Conservation (phyloP, 495 filamentous ascomycete species). For the Friedmanniomyces endolithicus region DNA sequence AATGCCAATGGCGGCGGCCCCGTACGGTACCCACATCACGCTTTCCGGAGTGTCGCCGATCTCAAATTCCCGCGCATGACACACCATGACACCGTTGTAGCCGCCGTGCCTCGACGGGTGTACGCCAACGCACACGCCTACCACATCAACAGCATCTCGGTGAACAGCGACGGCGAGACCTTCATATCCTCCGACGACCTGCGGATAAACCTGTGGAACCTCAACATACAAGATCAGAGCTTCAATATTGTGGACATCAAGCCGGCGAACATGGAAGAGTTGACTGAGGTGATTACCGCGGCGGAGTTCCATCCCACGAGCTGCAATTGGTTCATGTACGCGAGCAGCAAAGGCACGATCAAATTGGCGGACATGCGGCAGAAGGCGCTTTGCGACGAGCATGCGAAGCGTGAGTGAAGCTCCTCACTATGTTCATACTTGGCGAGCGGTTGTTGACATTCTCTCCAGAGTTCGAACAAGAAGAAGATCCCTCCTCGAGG, state of each 20-base stretch:
- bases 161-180: conserved; percentile 97
- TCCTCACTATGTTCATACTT: background rate
- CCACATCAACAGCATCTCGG: conserved; percentile 99
- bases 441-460: conserved; percentile 8
- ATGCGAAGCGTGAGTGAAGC: conserved; percentile 69
- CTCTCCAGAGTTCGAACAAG: conserved; percentile 86
- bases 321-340: conserved; percentile 99
- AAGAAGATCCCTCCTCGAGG: conserved; percentile 95
- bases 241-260: conserved; percentile 99
- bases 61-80: conserved; percentile 90
- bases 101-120: conserved; percentile 84
- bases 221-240: conserved; percentile 98
- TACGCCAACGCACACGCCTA: conserved; percentile 98
- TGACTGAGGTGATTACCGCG: conserved; percentile 96
- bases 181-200: conserved; percentile 98
- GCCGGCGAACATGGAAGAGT: conserved; percentile 97
- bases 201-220: conserved; percentile 95
- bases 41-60: conserved; percentile 68
- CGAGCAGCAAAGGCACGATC: conserved; percentile 96
- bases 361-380: conserved; percentile 97
- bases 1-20: conserved; percentile 62
- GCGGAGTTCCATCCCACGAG: conserved; percentile 94
- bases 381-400: conserved; percentile 88
- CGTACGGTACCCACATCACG: conserved; percentile 51
- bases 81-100: conserved; percentile 96